A percentile compares a stretch with the other conserved stretches of the same genome.
Conservation (phyloP, 441 rosid species). For the Cnidoscolus chayamansa region DNA sequence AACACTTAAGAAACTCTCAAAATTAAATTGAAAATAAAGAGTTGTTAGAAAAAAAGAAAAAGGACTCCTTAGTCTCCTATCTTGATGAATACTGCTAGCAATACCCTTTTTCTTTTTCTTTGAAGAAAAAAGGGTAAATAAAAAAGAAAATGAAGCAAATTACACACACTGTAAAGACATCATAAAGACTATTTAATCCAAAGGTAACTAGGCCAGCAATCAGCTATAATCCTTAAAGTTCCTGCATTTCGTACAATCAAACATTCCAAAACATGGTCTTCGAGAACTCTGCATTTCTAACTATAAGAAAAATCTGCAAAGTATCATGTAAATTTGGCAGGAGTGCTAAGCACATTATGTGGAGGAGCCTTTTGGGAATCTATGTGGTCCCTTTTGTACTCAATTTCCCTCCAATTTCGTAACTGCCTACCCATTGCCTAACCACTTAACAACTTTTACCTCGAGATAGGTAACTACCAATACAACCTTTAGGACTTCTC, state of each 20-base stretch:
- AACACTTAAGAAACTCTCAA: not conserved
- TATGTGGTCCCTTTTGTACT: no score
- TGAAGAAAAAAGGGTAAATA: not conserved
- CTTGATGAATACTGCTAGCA: not conserved
- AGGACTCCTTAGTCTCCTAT: not conserved
- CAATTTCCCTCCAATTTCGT: no score
- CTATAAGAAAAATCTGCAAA: no score
- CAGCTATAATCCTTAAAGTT: not conserved
- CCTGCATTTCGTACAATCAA: not conserved
- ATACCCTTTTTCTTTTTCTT: not conserved
- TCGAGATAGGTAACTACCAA: no score
- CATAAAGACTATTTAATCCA: not conserved
- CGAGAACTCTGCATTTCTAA: no score
- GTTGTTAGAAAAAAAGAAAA: no score
- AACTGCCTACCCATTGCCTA: no score
- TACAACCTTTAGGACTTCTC: no score
- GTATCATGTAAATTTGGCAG: no score
- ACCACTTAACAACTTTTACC: no score
- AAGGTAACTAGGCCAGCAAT: not conserved
- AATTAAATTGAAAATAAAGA: not conserved
- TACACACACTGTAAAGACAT: not conserved
- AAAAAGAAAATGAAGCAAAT: not conserved
- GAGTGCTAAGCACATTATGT: no score
- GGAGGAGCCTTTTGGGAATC: no score
- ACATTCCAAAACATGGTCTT: not conserved